Evolutionary conservation across 345 rosid genomes (phyloP), one percentile per base, ranked within the genome.

Genomic region (Aquilaria yunnanensis): DNA sequence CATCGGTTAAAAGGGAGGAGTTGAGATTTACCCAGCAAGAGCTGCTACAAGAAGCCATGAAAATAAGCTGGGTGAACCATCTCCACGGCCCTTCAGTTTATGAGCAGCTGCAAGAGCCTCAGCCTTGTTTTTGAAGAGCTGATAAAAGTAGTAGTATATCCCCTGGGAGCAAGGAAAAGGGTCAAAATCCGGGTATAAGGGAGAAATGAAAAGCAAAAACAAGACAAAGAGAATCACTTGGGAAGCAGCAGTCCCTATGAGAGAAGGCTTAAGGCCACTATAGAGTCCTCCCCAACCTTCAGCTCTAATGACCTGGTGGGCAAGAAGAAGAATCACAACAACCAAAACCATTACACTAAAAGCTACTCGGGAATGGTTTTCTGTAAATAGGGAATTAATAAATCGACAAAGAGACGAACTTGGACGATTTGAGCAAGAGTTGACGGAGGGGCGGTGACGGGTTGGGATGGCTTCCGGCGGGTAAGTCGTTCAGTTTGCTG

Each of bases 41-140:
- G 85, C 92, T 3, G 86, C 88, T 63, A 83, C 92, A 67, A 75
- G 53, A 65, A 85, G 88, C 92, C 92, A 85, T 57, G 92, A 85
- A 57, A 83, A 67, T 76, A 85, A 57, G 66, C 92, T 86, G 52
- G 73, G 69, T 0, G 82, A 69, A 47, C 87, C 87, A 78, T 82
- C 82, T 49, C 87, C 87, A 2, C 51, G 79, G 47, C 85, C 85
- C 68, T 75, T 79, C 32, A 29, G 57, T 65, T 81, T 74, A 32
- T 79, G 83, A 34, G 71, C 75, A 64, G 70, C 67, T 3, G 86
- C 92, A 59, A 81, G 70, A 2, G 75, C 70, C 81, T 79, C 88
- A 2, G 85, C 92, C 75, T 77, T 81, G 70, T 83, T 83, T 58
- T 81, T 85, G 74, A 85, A 79, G 46, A 79, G 75, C 67, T 83